These are phyloP conservation scores for Geotrichum ghanense DNA, from an alignment of 805 yeast species.

Conservation along the genomic window DNA sequence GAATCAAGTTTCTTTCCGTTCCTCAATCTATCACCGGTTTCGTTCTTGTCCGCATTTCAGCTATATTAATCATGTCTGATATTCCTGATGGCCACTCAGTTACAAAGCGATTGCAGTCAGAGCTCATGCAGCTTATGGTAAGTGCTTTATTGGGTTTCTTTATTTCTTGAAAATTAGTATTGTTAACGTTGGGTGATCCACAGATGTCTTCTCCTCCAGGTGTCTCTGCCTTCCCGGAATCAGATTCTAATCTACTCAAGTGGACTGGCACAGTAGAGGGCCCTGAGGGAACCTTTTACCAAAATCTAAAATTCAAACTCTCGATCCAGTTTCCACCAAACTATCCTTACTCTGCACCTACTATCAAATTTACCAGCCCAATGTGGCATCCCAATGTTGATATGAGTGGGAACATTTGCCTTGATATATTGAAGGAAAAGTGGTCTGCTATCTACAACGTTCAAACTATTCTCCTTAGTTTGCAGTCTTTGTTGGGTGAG, in stretches of 20 bases:
- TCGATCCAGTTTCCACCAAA: slow-evolving; percentile 39
- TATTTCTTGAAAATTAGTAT: neutral
- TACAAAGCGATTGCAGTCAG: slow-evolving; percentile 39
- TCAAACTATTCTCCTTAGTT: slow-evolving; percentile 45
- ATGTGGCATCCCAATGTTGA: slow-evolving; percentile 61
- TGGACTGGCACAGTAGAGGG: slow-evolving; percentile 55
- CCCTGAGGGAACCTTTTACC: slow-evolving; percentile 46
- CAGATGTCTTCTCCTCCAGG: slow-evolving; percentile 39
- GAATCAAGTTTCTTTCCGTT: too few species aligned
- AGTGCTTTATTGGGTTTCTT: too few species aligned
- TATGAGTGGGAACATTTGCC: slow-evolving; percentile 52
- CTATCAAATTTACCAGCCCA: slow-evolving; percentile 43
- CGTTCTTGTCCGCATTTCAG: too few species aligned
- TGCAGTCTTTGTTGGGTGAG: slow-evolving; percentile 50
- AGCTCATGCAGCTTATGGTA: slow-evolving; percentile 40
- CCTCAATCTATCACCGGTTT: too few species aligned
- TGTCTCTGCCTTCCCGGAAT: slow-evolving; percentile 41
- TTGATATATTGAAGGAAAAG: slow-evolving; percentile 51
- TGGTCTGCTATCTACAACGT: slow-evolving; percentile 58
- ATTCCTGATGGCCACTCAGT: slow-evolving; percentile 35
- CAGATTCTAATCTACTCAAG: slow-evolving; percentile 38
- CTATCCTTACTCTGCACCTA: slow-evolving; percentile 51
- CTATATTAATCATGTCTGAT: neutral
- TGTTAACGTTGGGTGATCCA: too few species aligned
- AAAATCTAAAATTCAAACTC: slow-evolving; percentile 40